Base-by-base conservation (phyloP, 805 yeast genomes). In the Ogataea salicorniae region DNA sequence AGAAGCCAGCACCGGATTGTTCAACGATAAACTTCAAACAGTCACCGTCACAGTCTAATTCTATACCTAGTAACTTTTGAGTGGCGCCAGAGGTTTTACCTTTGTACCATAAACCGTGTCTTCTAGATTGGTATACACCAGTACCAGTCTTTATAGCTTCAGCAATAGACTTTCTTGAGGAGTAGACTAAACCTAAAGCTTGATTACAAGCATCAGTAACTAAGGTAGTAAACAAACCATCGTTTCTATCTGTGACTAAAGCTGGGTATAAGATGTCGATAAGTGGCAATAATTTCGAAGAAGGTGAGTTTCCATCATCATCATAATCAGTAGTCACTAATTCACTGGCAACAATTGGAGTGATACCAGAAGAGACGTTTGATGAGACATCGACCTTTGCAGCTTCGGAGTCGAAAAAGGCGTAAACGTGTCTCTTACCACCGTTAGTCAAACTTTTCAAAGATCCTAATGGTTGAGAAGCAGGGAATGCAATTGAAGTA, bases 11-110 rank as follows among this genome's bases (percentile, higher is more conserved):
- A 31, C 95, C 97, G 2, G 77, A 67, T 64, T 91, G 97, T 54
- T 80, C 83, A 31, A 94, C 99, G 18, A 84, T 76, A 62, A 92
- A 88, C 70, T 87, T 84, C 59, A 94, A 69, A 53, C 95, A 87
- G 65, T 94, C 99, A 41, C 86, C 81, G 68, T 94, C 99, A 68
- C 99, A 94, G 69, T 94, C 99, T 51, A 80, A 68, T 46, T 81
- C 84, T 48, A 94, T 65, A 39, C 74, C 69, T 22, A 85, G 55
- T 42, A 94, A 74, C 55, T 75, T 74, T 70, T 94, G 99, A 1
- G 95, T 87, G 45, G 96, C 95, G 18, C 99, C 99, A n/a, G 96
- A 86, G 2, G 97, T 87, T 47, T 85, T 84, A 31, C 99, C 99
- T 67, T 94, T 94, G 66, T 83, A 86, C 99, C 99, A 94, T 49